phyloP scores from a whole-genome alignment of 2,329 filamentous ascomycete genomes.

The Nannizziopsis barbatae region DNA sequence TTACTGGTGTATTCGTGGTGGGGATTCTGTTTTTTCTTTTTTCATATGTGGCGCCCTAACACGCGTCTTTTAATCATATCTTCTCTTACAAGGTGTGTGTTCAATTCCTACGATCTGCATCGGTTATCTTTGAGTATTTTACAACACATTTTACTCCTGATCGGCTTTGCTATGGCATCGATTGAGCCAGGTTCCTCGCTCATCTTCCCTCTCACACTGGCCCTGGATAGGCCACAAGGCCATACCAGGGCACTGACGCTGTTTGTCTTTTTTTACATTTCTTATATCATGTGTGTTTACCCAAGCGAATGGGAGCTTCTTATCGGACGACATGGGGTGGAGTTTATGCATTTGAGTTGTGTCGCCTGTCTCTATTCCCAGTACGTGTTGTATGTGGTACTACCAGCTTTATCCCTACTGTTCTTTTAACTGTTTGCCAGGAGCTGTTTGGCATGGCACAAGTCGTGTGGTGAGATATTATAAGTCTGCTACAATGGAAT shows the following conservation, averaged over 20 bases:
- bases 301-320: neutral
- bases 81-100: neutral
- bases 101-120: neutral
- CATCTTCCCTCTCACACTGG: neutral
- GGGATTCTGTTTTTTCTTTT: constrained; percentile 8
- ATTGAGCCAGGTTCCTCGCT: constrained; percentile 2
- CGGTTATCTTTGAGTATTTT: neutral
- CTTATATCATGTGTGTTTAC: constrained; percentile 2
- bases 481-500: constrained; percentile 3
- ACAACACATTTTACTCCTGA: constrained; percentile 1
- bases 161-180: neutral
- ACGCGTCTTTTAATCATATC: constrained; percentile 3
- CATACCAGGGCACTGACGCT: neutral
- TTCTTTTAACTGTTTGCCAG: constrained; percentile 18
- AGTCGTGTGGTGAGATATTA: constrained; percentile 1
- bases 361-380: constrained; percentile 17
- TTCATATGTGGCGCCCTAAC: neutral
- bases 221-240: neutral
- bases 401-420: constrained; percentile 17
- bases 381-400: constrained; percentile 18
- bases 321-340: constrained; percentile 9
- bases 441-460: neutral
- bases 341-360: constrained; percentile 25
- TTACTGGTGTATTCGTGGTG: constrained; percentile 12
- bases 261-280: constrained; percentile 4